A percentile compares a stretch with the other conserved stretches of the same genome.
phyloP scores from a whole-genome alignment of 2,329 filamentous ascomycete species.

The Alternaria consortialis region DNA sequence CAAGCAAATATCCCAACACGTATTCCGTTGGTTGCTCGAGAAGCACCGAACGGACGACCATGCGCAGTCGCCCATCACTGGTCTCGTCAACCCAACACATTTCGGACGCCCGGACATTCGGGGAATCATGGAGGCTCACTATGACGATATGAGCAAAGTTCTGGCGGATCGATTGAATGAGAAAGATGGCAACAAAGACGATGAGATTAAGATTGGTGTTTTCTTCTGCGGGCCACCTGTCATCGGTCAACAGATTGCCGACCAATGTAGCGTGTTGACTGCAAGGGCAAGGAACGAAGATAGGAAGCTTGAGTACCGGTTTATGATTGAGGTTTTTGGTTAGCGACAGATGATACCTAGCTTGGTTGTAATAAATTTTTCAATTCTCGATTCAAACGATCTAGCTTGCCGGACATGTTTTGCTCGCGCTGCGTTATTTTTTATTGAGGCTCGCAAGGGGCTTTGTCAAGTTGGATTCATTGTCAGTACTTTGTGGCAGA shows the following conservation, averaged over 20 bases:
- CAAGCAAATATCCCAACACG: conserved; percentile 62
- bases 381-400: background rate
- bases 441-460: background rate
- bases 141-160: conserved; percentile 60
- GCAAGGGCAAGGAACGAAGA: conserved; percentile 62
- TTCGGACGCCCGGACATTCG: conserved; percentile 66
- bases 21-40: conserved; percentile 66
- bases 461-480: background rate
- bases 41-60: conserved; percentile 62
- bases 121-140: conserved; percentile 63
- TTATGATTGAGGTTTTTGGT: conserved; percentile 67
- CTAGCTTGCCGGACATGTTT: no score
- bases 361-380: background rate
- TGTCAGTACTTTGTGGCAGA: background rate
- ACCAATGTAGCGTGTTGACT: conserved; percentile 63
- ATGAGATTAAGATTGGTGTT: conserved; percentile 61
- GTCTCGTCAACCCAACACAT: conserved; percentile 62
- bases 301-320: conserved; percentile 64
- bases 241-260: conserved; percentile 64
- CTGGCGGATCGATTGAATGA: conserved; percentile 31
- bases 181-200: conserved; percentile 25
- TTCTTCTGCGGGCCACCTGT: conserved; percentile 67
- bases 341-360: conserved; percentile 26
- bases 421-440: background rate
- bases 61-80: conserved; percentile 63